These are phyloP conservation scores for Jaapia argillacea DNA, from an alignment of 768 basidiomycete species.

Conservation along the genomic window DNA sequence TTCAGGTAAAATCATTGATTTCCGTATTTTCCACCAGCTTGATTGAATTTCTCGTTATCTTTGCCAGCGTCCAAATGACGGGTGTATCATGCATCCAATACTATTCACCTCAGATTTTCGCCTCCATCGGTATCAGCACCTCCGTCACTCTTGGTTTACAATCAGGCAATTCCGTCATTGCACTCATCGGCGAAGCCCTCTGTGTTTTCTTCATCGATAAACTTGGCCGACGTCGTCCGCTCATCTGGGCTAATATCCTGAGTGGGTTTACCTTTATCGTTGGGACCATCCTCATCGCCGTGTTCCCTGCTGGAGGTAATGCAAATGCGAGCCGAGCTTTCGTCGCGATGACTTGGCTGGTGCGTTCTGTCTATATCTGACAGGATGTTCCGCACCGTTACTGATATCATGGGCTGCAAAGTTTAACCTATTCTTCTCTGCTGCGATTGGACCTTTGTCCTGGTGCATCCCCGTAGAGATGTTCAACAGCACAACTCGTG, in stretches of 20 bases:
- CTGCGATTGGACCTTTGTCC: conserved; percentile 13
- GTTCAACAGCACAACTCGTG: conserved; percentile 16
- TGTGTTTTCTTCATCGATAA: conserved; percentile 17
- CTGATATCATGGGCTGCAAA: background rate
- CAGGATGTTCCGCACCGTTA: background rate
- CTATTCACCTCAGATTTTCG: conserved; percentile 27
- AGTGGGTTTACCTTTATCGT: conserved; percentile 15
- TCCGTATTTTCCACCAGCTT: conserved; percentile 35
- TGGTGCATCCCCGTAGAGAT: conserved; percentile 17
- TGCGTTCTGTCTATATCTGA: conserved; percentile 3
- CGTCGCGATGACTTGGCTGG: conserved; percentile 17
- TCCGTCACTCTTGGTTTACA: conserved; percentile 36
- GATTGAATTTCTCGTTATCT: conserved; percentile 29
- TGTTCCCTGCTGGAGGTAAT: conserved; percentile 14
- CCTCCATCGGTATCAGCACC: conserved; percentile 12
- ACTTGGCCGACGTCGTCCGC: conserved; percentile 12
- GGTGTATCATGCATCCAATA: conserved; percentile 47
- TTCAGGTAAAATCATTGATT: conserved; percentile 17
- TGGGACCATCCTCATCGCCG: conserved; percentile 14
- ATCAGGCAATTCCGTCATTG: conserved; percentile 43
- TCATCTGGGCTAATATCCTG: conserved; percentile 15
- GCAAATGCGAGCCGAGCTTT: conserved; percentile 14
- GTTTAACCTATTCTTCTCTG: conserved; percentile 16
- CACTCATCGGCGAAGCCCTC: conserved; percentile 36
- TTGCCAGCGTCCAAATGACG: conserved; percentile 49